Conservation (phyloP, 1,139 yeast species). For the Pichiaceae sp. region DNA sequence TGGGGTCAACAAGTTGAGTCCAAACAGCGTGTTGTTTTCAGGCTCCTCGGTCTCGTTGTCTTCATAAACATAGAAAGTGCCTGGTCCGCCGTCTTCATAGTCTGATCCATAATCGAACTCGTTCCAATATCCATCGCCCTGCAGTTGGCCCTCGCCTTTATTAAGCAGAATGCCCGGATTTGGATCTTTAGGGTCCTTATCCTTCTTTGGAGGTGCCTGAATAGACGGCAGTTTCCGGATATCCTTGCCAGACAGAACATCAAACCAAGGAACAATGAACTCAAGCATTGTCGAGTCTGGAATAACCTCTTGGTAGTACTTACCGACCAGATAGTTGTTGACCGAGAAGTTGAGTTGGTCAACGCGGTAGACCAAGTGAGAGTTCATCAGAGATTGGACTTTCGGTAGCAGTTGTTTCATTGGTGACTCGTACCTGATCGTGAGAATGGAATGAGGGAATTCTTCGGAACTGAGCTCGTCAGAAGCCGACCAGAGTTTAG, state of each 20-base stretch:
- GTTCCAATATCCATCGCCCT: slow-evolving; percentile 52
- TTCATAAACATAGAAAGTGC: slow-evolving; percentile 29
- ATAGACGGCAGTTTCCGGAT: slow-evolving; percentile 28
- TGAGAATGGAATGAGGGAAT: slow-evolving; percentile 42
- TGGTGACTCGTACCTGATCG: slow-evolving; percentile 34
- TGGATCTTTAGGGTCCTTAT: background rate
- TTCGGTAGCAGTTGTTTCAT: slow-evolving; percentile 25
- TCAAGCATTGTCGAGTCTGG: slow-evolving; percentile 17
- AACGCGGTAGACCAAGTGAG: slow-evolving; percentile 28
- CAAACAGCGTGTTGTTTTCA: slow-evolving; percentile 8
- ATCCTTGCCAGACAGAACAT: slow-evolving; percentile 22
- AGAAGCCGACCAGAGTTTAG: slow-evolving; percentile 17
- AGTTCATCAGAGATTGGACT: slow-evolving; percentile 24
- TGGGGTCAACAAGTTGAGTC: slow-evolving; percentile 22
- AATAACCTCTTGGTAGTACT: slow-evolving; percentile 17
- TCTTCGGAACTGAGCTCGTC: slow-evolving; percentile 13
- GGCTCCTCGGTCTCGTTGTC: slow-evolving; percentile 34
- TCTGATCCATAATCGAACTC: slow-evolving; percentile 56
- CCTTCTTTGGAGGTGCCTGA: slow-evolving; percentile 6
- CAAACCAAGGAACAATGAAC: slow-evolving; percentile 27
- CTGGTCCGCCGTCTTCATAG: slow-evolving; percentile 16
- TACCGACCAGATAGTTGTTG: slow-evolving; percentile 23
- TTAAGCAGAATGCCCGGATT: slow-evolving; percentile 21
- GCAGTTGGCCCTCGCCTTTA: slow-evolving; percentile 16
- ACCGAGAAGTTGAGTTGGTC: slow-evolving; percentile 26